Evolutionary conservation across 768 basidiomycete genomes (phyloP).

Genomic region (Royoungia palumana): DNA sequence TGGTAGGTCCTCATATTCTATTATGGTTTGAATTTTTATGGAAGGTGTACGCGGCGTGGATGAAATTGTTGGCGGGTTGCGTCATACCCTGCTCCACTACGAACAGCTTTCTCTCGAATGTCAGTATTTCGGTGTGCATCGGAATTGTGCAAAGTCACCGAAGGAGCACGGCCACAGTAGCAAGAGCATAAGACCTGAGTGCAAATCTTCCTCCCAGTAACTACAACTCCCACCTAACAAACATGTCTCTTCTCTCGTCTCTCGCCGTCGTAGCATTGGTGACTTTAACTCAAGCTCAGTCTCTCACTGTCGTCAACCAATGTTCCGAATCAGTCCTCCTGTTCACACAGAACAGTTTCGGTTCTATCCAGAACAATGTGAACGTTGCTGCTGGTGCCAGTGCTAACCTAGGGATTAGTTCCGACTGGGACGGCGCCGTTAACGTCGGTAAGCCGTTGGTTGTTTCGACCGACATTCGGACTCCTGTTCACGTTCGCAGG

Average conservation of each 20-base stretch:
- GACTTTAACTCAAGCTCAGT: conserved; percentile 24
- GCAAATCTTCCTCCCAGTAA: not conserved
- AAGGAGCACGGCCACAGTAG: not conserved
- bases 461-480: not conserved
- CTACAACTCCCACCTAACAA: not conserved
- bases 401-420: conserved; percentile 28
- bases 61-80: not conserved
- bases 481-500: conserved; percentile 18
- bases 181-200: conserved; percentile 15
- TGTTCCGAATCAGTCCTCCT: conserved; percentile 29
- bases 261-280: conserved; percentile 20
- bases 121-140: not conserved
- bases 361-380: conserved; percentile 26
- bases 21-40: not conserved
- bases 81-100: not conserved
- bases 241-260: conserved; percentile 22
- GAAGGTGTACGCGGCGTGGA: not conserved
- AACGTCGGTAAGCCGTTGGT: conserved; percentile 24
- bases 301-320: conserved; percentile 27
- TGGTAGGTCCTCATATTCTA: not conserved
- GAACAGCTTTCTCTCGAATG: not conserved
- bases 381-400: conserved; percentile 21
- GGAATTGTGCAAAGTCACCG: not conserved
- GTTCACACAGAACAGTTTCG: conserved; percentile 29
- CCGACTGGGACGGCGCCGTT: conserved; percentile 31